phyloP scores from a whole-genome alignment of 2,329 filamentous ascomycete genomes.

The Raffaelea ambrosiae region DNA sequence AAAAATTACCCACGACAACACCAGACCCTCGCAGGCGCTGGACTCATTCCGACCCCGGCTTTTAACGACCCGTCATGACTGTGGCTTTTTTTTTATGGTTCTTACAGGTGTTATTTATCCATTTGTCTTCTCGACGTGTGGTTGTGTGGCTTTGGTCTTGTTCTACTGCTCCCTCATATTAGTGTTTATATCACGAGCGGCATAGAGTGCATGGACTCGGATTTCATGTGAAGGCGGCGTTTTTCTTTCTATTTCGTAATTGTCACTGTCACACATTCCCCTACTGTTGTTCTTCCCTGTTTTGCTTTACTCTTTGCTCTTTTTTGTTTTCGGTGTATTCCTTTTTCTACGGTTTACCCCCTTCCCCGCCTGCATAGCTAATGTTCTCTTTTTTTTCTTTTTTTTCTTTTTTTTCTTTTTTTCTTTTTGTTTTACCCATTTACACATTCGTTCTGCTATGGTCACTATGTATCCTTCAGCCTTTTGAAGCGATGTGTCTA shows the following conservation, averaged over 20 bases:
- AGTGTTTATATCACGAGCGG: conserved; percentile 1
- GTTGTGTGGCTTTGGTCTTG: too few relatives aligned
- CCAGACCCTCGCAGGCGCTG: too few relatives aligned
- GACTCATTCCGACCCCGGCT: conserved; percentile 1
- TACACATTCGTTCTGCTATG: not conserved
- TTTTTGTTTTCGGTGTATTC: not conserved
- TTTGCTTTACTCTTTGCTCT: not conserved
- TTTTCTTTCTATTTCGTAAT: conserved; percentile 5
- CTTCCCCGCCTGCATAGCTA: too few relatives aligned
- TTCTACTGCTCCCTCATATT: not conserved
- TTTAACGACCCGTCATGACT: conserved; percentile 12
- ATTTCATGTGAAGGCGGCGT: conserved; percentile 10
- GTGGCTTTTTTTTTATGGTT: not conserved
- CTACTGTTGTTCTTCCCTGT: not conserved
- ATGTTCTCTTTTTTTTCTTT: not conserved
- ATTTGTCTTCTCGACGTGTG: too few relatives aligned
- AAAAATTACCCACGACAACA: too few relatives aligned
- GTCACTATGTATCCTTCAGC: too few relatives aligned
- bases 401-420: not conserved
- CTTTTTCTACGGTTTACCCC: conserved; percentile 1
- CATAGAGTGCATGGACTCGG: conserved; percentile 7
- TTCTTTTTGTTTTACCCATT: not conserved
- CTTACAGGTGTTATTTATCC: too few relatives aligned
- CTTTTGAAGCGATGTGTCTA: too few relatives aligned
- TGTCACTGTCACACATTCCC: too few relatives aligned